Base-by-base conservation (phyloP, 2,329 filamentous ascomycete species). In the Ophiognomonia clavigignenti-juglandacearum region DNA sequence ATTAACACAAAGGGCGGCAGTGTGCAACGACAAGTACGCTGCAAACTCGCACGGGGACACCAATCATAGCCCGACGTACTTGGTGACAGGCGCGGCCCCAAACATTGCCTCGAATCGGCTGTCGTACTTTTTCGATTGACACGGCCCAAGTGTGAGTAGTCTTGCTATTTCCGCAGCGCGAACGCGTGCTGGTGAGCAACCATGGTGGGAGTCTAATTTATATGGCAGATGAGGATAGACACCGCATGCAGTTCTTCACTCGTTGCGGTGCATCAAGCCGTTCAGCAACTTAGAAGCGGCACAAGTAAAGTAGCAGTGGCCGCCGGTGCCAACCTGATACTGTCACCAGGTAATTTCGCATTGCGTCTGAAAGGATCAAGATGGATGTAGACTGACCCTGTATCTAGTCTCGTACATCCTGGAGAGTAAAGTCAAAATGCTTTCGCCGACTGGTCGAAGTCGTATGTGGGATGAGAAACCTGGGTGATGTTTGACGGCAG, bases 381-480 rank as follows among this genome's bases (percentile, higher is more conserved):
- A 31, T 13, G 5, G 29, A 16, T 16, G n/a, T n/a, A 16, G 5
- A 16, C 31, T 34, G 9, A n/a, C 3, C 9, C n/a, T 7, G 9
- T n/a, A 16, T 3, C 13, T 4, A 34, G n/a, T 16, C 18, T 16
- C 31, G 18, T 16, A n/a, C n/a, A 58, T 62, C 16, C 58, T 58
- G 13, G 60, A 63, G 50, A 61, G 59, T 13, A 65, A 64, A 27
- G 53, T 69, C 6, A 57, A 62, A 31, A 34, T 34, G 31, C 31
- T 34, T 16, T 34, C 31, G 8, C 31, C 31, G 3, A 16, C 11
- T 8, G n/a, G 31, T 16, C 31, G 31, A 7, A 16, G 14, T n/a
- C 13, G 31, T 27, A 71, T 70, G 59, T 79, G 72, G 62, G 77
- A 81, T 50, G 59, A 60, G 3, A 56, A 55, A 4, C 77, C 73